Evolutionary conservation across 345 rosid species (phyloP).

Genomic region (Moringa oleifera): DNA sequence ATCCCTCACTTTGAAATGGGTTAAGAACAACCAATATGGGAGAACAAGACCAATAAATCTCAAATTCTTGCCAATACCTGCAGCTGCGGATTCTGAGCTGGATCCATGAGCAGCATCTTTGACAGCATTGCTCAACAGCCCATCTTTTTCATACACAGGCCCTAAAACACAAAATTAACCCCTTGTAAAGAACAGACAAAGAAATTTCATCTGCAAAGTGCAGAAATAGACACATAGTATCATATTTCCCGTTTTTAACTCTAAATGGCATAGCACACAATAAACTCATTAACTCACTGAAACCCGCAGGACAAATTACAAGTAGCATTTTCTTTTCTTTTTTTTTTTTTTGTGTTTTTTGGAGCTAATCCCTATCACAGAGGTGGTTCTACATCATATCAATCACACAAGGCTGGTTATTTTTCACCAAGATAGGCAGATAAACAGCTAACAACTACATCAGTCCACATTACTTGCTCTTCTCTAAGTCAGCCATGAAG

Average conservation of each 20-base stretch:
- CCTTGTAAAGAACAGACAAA: no score
- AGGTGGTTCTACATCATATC: no score
- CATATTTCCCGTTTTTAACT: no score
- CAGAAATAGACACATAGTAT: no score
- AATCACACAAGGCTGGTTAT: no score
- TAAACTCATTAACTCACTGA: no score
- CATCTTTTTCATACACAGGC: slow-evolving; percentile 20
- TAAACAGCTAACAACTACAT: background rate
- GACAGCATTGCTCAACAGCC: slow-evolving; percentile 20
- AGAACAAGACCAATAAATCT: background rate
- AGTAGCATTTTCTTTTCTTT: no score
- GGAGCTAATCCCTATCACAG: no score
- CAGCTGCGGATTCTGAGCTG: slow-evolving; percentile 21
- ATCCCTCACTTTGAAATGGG: background rate
- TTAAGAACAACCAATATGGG: background rate
- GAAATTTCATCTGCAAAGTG: background rate
- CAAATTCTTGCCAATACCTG: slow-evolving; percentile 25
- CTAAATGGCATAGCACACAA: no score
- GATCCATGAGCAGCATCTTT: slow-evolving; percentile 21
- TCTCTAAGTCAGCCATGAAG: background rate
- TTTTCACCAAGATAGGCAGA: no score
- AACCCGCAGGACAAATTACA: no score
- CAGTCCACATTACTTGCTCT: background rate
- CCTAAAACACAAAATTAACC: slow-evolving; percentile 19
- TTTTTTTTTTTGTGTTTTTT: no score